phyloP scores from a whole-genome alignment of 805 yeast species.

The Dipodascus geniculatus region DNA sequence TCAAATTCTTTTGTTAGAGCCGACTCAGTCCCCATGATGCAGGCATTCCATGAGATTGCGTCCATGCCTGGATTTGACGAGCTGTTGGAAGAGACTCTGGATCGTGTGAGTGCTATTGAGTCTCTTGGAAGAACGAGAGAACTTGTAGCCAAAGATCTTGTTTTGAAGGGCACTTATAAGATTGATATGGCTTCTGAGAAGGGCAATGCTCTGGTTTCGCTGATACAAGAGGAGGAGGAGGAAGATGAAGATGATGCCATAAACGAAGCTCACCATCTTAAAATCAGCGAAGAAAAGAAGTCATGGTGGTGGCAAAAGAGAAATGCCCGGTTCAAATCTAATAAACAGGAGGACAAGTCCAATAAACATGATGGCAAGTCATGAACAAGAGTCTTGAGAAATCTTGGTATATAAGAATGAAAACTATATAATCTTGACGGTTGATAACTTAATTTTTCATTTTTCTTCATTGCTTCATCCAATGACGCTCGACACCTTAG shows the following conservation, averaged over 20 bases:
- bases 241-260: slow-evolving; percentile 17
- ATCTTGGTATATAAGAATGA: too few relatives aligned
- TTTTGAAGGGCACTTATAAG: slow-evolving; percentile 21
- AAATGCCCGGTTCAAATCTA: background rate
- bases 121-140: slow-evolving; percentile 70
- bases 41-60: slow-evolving; percentile 73
- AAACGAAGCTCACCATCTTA: background rate
- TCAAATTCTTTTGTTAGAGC: slow-evolving; percentile 60
- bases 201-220: slow-evolving; percentile 2
- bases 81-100: slow-evolving; percentile 49
- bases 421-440: too few relatives aligned
- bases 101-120: slow-evolving; percentile 65
- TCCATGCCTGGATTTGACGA: slow-evolving; percentile 60
- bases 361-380: too few relatives aligned
- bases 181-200: slow-evolving; percentile 6
- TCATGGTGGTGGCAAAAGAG: background rate
- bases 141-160: slow-evolving; percentile 57
- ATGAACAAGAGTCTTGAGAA: too few relatives aligned
- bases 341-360: background rate
- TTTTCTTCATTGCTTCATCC: background rate
- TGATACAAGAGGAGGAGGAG: slow-evolving; percentile 9
- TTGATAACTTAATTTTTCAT: too few relatives aligned
- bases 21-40: slow-evolving; percentile 81
- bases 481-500: background rate
- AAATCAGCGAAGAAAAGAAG: slow-evolving; percentile 1